Evolutionary conservation across 208 protist genomes (phyloP), one percentile per base, ranked within the genome.

Genomic region (Vickermania ingenoplastis): DNA sequence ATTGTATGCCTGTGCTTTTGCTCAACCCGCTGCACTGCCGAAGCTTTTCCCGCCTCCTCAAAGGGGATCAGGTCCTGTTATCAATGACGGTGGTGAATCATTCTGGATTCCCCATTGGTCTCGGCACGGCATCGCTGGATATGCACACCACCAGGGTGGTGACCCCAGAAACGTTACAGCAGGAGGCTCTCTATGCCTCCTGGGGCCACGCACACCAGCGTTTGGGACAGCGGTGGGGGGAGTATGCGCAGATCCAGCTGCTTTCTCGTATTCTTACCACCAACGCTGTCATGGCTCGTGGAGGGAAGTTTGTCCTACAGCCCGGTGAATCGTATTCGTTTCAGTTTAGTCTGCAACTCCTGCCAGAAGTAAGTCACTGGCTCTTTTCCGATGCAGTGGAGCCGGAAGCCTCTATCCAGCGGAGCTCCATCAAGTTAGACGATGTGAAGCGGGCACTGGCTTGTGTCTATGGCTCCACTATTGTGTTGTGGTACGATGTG

Each of bases 291-390:
- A 57, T 86, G 23, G 74, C 79, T 24, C 59, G 75, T 41, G 67
- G 78, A 52, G 77, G 41, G 31, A 17, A 79, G 3, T 71, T 81
- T 27, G 62, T 64, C 25, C 70, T 92, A 50, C 69, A 79, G 45
- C 69, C 82, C 17, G 80, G 65, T 25, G 81, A 92, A 63, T 84
- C 78, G 58, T 78, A 85, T 61, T 65, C 75, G 26, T 87, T 92
- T 65, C 75, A 90, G 67, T 89, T 86, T 73, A 72, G 83, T 57
- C 69, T 92, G 62, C 67, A 86, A 63, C 70, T 92, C 52, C 57
- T 76, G 59, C 86, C 86, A 28, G 73, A 89, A 63, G 58, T 90
- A 53, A 82, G 79, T 67, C 77, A 86, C 59, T 68, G 86, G 23
- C 52, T 89, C 22, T 82, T 81, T 49, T 63, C 81, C 21, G 59